Evolutionary conservation across 139 green algal species (phyloP).

Genomic region (Tetraselmis chui): DNA sequence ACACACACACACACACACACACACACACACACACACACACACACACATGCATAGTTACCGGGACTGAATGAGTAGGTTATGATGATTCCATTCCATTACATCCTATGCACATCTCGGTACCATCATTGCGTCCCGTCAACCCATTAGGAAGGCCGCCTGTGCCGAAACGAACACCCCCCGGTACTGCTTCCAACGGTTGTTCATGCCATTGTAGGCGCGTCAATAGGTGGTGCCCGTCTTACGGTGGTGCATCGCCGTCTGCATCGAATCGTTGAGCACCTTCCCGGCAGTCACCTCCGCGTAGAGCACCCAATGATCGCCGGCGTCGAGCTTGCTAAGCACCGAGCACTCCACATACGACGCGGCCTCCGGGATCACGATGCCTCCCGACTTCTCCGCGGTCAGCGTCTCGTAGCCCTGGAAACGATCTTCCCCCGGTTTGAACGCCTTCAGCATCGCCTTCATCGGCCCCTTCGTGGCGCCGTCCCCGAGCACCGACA

Average conservation of each 20-base stretch:
- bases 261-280: constrained; percentile 49
- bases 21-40: too few relatives aligned
- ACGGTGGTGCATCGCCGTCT: constrained; percentile 74
- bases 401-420: constrained; percentile 40
- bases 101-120: too few relatives aligned
- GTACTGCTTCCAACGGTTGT: too few relatives aligned
- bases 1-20: too few relatives aligned
- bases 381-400: constrained; percentile 35
- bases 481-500: constrained; percentile 79
- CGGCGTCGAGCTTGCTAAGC: constrained; percentile 53
- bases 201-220: too few relatives aligned
- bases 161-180: too few relatives aligned
- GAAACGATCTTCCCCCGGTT: constrained; percentile 81
- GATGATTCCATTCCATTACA: too few relatives aligned
- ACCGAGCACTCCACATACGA: constrained; percentile 62
- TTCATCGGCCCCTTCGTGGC: constrained; percentile 54
- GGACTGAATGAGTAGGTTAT: too few relatives aligned
- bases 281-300: constrained; percentile 62
- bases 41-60: too few relatives aligned
- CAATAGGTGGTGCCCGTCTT: constrained; percentile 78
- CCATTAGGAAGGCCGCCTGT: too few relatives aligned
- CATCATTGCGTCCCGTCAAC: too few relatives aligned
- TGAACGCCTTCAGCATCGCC: constrained; percentile 70
- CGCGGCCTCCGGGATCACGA: constrained; percentile 42
- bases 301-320: constrained; percentile 80